Evolutionary conservation across 176 grass and related monocot species (phyloP), one percentile per base, ranked within the genome.

Genomic region (Calamus simplicifolius): DNA sequence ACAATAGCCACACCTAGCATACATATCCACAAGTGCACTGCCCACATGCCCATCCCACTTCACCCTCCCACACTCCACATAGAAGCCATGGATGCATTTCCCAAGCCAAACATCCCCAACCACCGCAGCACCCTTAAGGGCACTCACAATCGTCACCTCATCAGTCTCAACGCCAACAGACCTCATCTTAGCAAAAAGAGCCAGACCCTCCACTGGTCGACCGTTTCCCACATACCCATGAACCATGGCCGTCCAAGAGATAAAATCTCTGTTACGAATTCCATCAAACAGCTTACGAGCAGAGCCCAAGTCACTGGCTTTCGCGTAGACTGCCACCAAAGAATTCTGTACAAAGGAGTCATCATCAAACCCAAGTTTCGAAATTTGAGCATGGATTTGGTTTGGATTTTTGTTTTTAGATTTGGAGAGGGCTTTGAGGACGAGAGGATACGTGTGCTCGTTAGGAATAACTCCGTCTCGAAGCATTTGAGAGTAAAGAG

Each of bases 61-160:
- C 48, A 61, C 69, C 26, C 69, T 71, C 23, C 69, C 57, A 16
- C 69, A 61, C 3, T 16, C 56, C 49, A 71, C 26, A 27, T 61
- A 71, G 56, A 71, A 71, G 17, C 57, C 69, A 61, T 71, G 69
- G 48, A 71, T 27, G 57, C 69, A 71, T 27, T 18, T 71, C n/a
- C 69, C 57, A 25, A 61, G 57, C 57, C 69, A 53, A 19, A 71
- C 57, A 25, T 71, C 4, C 57, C 23, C 69, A n/a, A 61, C 35
- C 48, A 71, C 14, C 21, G 48, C 69, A 31, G 48, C 49, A 4
- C 69, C 56, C 25, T 61, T 71, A 49, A 71, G 69, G 8, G 52
- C 48, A 17, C 69, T 71, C 29, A 71, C 69, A 27, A 71, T 17
- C 3, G n/a, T 18, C 57, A 61, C 57, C 56, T 51, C 57, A 35